Percentiles rank a stretch among this genome's conserved stretches.
Evolutionary conservation across 2,329 filamentous ascomycete genomes (phyloP).

Genomic region (Fusarium burgessii): DNA sequence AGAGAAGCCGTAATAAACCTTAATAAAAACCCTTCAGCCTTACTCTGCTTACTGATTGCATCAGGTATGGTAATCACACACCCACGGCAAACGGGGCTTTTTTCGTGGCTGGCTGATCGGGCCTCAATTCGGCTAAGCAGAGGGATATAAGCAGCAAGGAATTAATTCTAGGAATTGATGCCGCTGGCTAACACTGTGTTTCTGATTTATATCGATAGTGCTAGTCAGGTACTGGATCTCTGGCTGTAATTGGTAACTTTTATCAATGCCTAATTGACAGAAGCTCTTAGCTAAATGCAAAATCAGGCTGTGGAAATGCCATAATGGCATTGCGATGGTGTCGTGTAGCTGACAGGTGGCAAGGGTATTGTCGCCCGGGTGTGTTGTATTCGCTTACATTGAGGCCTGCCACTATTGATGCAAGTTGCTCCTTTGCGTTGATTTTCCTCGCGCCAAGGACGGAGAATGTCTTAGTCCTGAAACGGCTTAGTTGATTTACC

Average conservation of each 20-base stretch:
- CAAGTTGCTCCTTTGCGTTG: background rate
- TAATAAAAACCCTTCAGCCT: background rate
- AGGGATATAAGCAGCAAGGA: background rate
- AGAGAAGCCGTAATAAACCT: too few species aligned
- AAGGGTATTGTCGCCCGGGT: background rate
- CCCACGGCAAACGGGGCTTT: background rate
- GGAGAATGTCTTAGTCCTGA: background rate
- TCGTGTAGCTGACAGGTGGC: background rate
- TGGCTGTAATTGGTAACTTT: background rate
- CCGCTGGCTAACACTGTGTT: background rate
- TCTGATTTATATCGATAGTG: background rate
- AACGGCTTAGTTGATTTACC: background rate
- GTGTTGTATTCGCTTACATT: background rate
- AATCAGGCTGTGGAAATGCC: background rate
- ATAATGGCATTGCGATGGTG: background rate
- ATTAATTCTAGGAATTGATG: background rate
- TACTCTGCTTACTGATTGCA: background rate
- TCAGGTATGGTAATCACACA: background rate
- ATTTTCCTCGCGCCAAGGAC: background rate
- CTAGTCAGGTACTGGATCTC: background rate
- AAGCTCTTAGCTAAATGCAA: background rate
- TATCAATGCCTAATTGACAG: background rate
- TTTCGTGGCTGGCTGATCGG: background rate
- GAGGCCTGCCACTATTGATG: background rate
- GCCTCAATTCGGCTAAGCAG: background rate